Percentiles rank a stretch among this genome's conserved stretches.
These are phyloP conservation scores for Nakaseomyces delphensis DNA, from an alignment of 1,139 yeast species.

Conservation along the genomic window DNA sequence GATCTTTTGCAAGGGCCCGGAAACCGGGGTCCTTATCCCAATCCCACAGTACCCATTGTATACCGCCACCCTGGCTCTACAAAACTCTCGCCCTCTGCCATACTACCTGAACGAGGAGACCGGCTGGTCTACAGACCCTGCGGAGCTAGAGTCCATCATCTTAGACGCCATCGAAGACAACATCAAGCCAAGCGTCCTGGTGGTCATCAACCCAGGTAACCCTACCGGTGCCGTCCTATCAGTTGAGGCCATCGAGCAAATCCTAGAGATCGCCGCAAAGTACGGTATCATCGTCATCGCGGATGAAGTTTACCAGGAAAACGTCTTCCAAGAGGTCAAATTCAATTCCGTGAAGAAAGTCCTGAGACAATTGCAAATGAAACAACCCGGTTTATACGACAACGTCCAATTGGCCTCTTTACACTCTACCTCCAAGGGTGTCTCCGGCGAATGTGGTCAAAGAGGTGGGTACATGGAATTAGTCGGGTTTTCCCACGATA, in stretches of 20 bases:
- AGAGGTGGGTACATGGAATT: constrained; percentile 98
- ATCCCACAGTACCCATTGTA: constrained; percentile 96
- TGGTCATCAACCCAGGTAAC: constrained; percentile 94
- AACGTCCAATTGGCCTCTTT: constrained; percentile 84
- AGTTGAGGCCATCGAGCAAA: constrained; percentile 55
- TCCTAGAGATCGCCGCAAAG: constrained; percentile 73
- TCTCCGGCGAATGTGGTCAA: constrained; percentile 97
- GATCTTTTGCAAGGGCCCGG: constrained; percentile 54
- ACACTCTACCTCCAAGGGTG: constrained; percentile 95
- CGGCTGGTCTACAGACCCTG: constrained; percentile 76
- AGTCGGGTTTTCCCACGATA: constrained; percentile 65
- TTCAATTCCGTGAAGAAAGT: constrained; percentile 62
- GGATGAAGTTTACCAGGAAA: constrained; percentile 97
- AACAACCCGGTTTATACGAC: constrained; percentile 48
- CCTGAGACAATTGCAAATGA: constrained; percentile 49
- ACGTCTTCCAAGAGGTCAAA: constrained; percentile 56
- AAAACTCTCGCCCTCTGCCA: constrained; percentile 76
- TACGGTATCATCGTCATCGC: constrained; percentile 82
- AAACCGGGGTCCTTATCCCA: constrained; percentile 84
- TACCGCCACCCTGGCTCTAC: constrained; percentile 82
- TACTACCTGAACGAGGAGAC: constrained; percentile 73
- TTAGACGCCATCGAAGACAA: constrained; percentile 45
- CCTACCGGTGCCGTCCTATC: constrained; percentile 86
- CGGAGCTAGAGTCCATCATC: constrained; percentile 52
- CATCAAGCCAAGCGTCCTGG: constrained; percentile 66